Conservation (phyloP, 345 rosid species). For the Citrus cavaleriei region DNA sequence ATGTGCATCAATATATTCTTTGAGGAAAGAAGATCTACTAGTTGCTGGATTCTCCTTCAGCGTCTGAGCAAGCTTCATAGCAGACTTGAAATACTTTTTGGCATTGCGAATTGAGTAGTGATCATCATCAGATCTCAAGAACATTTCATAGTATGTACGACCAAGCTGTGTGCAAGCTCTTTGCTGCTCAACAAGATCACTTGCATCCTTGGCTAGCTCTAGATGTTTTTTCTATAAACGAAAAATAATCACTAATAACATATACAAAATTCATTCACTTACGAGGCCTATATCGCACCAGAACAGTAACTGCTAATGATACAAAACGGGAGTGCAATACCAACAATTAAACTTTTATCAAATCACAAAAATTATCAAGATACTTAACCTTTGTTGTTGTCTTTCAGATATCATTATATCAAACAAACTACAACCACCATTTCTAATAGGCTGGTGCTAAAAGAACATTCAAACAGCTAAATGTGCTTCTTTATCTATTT, state of each 20-base stretch:
- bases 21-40: constrained; percentile 57
- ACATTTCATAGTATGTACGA: constrained; percentile 81
- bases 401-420: neutral
- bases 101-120: constrained; percentile 66
- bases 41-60: constrained; percentile 65
- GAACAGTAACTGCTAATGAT: neutral
- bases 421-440: neutral
- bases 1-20: constrained; percentile 86
- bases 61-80: constrained; percentile 66
- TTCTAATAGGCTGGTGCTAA: neutral
- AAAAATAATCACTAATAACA: neutral
- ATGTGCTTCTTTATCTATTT: neutral
- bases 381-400: neutral
- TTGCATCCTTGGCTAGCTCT: constrained; percentile 71
- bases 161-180: constrained; percentile 91
- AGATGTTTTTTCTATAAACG: constrained; percentile 73
- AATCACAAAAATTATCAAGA: neutral
- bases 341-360: neutral
- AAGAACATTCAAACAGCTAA: neutral
- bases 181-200: constrained; percentile 84
- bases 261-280: neutral
- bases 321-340: neutral
- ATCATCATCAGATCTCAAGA: constrained; percentile 57
- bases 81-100: constrained; percentile 73
- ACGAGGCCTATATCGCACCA: neutral